phyloP scores from a whole-genome alignment of 495 filamentous ascomycete genomes.

The Aspergillus egyptiacus region DNA sequence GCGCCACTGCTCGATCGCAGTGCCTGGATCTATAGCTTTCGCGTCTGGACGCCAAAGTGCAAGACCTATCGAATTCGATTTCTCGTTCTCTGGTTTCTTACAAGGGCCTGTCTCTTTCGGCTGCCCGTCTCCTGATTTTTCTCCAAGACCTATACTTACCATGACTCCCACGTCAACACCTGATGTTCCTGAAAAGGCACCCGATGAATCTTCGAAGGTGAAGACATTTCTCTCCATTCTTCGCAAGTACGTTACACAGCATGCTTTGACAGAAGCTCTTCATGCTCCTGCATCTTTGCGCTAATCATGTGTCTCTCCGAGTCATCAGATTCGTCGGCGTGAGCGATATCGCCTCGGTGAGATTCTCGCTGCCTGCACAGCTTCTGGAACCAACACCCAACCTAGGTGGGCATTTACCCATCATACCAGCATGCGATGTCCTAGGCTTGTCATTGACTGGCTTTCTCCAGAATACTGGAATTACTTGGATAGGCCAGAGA shows the following conservation, averaged over 20 bases:
- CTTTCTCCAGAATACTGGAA: constrained; percentile 82
- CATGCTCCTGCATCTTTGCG: background rate
- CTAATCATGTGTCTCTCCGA: constrained; percentile 20
- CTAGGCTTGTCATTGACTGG: constrained; percentile 13
- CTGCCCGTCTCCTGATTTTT: background rate
- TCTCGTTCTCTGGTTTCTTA: background rate
- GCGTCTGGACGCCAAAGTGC: constrained; percentile 11
- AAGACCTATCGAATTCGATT: background rate
- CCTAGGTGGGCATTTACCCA: constrained; percentile 49
- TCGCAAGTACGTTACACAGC: constrained; percentile 55
- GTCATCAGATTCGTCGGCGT: constrained; percentile 81
- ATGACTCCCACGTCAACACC: constrained; percentile 28
- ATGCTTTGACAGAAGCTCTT: background rate
- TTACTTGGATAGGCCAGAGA: constrained; percentile 91
- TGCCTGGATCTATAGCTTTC: background rate
- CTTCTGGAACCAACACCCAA: constrained; percentile 94
- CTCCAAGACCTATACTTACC: background rate
- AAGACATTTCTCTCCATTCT: constrained; percentile 78
- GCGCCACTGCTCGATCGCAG: background rate
- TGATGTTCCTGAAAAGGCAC: constrained; percentile 52
- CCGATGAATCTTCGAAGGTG: constrained; percentile 77
- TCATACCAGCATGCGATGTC: background rate
- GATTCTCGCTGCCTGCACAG: constrained; percentile 92
- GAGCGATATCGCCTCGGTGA: constrained; percentile 86
- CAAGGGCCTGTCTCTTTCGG: constrained; percentile 5